These are phyloP conservation scores for Xylaria nigripes DNA, from an alignment of 495 filamentous ascomycete species.

Conservation along the genomic window DNA sequence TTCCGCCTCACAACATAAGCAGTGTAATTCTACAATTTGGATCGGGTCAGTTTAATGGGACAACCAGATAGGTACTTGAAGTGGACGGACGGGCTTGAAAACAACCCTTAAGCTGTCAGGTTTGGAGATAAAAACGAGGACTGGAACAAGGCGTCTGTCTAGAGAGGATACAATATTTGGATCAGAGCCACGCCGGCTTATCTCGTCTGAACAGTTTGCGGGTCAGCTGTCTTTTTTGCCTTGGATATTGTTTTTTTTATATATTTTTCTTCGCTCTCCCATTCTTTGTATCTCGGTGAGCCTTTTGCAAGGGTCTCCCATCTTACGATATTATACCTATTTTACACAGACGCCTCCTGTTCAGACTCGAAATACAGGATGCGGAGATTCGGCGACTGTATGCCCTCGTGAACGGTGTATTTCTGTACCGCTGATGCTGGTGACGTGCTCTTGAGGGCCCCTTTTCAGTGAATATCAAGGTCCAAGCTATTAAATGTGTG, in stretches of 20 bases:
- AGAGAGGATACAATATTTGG: slow-evolving; percentile 8
- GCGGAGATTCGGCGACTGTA: background rate
- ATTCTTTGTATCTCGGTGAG: slow-evolving; percentile 3
- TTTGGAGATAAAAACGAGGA: background rate
- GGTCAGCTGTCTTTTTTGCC: background rate
- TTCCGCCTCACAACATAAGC: background rate
- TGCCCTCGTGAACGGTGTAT: background rate
- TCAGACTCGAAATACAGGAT: background rate
- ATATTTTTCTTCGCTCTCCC: background rate
- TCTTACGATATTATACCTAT: slow-evolving; percentile 9
- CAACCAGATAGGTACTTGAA: background rate
- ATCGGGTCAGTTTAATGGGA: background rate
- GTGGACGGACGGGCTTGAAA: background rate
- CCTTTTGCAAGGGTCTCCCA: background rate
- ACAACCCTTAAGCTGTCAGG: background rate
- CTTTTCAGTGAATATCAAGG: background rate
- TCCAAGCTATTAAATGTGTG: background rate
- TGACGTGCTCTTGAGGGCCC: background rate
- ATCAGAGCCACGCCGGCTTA: background rate
- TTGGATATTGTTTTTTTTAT: no score
- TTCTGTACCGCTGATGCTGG: slow-evolving; percentile 1
- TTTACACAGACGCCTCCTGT: background rate
- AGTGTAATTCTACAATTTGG: background rate
- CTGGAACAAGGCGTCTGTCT: slow-evolving; percentile 9
- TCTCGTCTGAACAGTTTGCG: background rate